Evolutionary conservation across 2,329 filamentous ascomycete genomes (phyloP), one percentile per base, ranked within the genome.

Genomic region (Trichoderma breve): DNA sequence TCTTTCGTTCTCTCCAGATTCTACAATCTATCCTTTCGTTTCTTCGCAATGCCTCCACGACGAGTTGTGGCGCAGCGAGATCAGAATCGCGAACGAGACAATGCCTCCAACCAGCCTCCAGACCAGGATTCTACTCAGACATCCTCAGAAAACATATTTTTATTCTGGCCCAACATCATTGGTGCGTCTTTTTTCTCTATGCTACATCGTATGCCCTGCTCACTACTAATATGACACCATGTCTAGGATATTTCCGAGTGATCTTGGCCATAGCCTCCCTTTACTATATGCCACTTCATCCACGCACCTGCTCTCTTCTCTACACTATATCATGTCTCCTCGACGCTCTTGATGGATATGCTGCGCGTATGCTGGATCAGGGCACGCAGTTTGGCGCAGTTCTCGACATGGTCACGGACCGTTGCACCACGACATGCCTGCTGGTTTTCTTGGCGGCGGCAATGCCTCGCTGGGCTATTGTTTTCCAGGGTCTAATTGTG

Each of bases 201-300:
- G 5, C 11, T 24, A 53, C 47, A 14, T 3, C 21, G 24, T 7
- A 1, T 6, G 1, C 6, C n/a, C n/a, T 51, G n/a, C 6, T 12
- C 47, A 14, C 34, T 24, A 24, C 32, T 53, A 12, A 55, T 28
- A 1, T 12, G 47, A 11, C 21, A 24, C 21, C 8, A 18, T n/a
- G 6, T 43, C 11, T n/a, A 94, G 92, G 92, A 76, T 95, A 95
- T 81, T 86, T 84, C 71, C 90, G 92, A 78, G 91, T 95, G 77
- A 83, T 95, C 74, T 88, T 95, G 75, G 94, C 94, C 76, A 84
- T 97, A 77, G 93, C 92, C 61, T 97, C 95, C 34, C 90, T 98
- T 75, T 97, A 98, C 85, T 98, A 97, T 86, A 98, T 98, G 95
- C 95, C 95, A 69, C 89, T 98, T 66, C 96, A 98, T 82, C 95